Evolutionary conservation across 768 basidiomycete species (phyloP).

Genomic region (Pleurotus tuber-regium): DNA sequence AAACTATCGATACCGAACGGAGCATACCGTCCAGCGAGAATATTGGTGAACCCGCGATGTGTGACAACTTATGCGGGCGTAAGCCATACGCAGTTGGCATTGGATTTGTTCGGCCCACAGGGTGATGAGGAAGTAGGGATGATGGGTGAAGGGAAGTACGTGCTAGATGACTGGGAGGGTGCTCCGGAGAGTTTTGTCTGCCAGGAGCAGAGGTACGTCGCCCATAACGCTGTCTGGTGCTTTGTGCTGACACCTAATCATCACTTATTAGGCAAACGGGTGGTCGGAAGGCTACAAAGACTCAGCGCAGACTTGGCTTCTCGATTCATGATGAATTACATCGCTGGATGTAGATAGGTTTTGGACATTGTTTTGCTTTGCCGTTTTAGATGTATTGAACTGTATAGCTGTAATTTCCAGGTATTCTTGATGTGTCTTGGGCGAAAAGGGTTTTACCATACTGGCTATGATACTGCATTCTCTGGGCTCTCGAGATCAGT

Average conservation of each 20-base stretch:
- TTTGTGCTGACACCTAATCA: too few species aligned
- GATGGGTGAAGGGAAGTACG: constrained; percentile 61
- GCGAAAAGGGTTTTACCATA: too few species aligned
- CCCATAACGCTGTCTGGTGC: too few species aligned
- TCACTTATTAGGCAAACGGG: constrained; percentile 64
- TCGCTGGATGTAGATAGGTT: constrained; percentile 13
- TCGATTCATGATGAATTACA: constrained; percentile 75
- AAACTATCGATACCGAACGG: constrained; percentile 79
- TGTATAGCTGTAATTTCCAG: too few species aligned
- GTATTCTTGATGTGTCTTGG: too few species aligned
- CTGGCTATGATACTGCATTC: too few species aligned
- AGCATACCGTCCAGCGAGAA: constrained; percentile 83
- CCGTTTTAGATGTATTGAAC: too few species aligned
- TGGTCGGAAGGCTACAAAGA: constrained; percentile 86
- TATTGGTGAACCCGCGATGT: constrained; percentile 94
- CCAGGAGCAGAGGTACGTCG: constrained; percentile 81
- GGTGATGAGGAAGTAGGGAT: constrained; percentile 48
- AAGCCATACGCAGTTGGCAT: constrained; percentile 91
- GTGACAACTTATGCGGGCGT: constrained; percentile 98
- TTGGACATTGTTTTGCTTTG: background rate
- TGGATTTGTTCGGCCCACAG: constrained; percentile 82
- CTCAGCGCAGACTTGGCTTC: constrained; percentile 80
- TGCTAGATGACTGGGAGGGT: constrained; percentile 92
- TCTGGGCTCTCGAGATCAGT: too few species aligned
- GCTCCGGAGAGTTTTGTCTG: constrained; percentile 98